Conservation (phyloP, 2,329 filamentous ascomycete genomes). For the Albophoma yamanashiensis region DNA sequence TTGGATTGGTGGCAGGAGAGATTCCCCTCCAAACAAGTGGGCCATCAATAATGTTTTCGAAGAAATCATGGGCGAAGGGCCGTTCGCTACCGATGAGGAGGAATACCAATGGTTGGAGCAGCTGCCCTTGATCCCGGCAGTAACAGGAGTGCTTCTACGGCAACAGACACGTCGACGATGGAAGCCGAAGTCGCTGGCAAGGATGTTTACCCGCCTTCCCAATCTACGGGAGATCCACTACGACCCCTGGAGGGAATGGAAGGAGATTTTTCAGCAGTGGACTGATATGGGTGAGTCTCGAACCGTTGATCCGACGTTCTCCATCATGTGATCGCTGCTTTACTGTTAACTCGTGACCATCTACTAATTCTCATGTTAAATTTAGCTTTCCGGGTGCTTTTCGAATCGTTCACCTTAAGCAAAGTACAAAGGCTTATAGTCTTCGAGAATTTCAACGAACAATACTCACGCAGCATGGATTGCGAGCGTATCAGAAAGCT, state of each 20-base stretch:
- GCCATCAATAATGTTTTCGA: background rate
- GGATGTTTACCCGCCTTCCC: background rate
- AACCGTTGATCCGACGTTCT: background rate
- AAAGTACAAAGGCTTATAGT: background rate
- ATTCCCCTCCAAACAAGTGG: too few species aligned
- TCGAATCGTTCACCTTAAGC: background rate
- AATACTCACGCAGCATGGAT: background rate
- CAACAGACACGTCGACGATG: background rate
- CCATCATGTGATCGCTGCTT: background rate
- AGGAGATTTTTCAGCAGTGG: background rate
- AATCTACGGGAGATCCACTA: background rate
- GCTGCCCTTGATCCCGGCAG: background rate
- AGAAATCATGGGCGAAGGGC: background rate
- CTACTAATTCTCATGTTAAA: background rate
- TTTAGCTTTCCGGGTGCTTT: background rate
- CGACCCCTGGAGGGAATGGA: background rate
- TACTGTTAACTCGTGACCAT: background rate
- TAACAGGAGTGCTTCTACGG: background rate
- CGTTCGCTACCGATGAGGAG: background rate
- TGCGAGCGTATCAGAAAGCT: background rate
- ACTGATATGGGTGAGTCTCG: background rate
- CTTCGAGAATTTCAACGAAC: background rate
- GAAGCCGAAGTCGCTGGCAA: background rate
- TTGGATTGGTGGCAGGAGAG: background rate
- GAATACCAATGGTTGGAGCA: background rate